Percentiles rank a stretch among this genome's conserved stretches.
phyloP scores from a whole-genome alignment of 306 rosid genomes.

The Prunus dulcis region DNA sequence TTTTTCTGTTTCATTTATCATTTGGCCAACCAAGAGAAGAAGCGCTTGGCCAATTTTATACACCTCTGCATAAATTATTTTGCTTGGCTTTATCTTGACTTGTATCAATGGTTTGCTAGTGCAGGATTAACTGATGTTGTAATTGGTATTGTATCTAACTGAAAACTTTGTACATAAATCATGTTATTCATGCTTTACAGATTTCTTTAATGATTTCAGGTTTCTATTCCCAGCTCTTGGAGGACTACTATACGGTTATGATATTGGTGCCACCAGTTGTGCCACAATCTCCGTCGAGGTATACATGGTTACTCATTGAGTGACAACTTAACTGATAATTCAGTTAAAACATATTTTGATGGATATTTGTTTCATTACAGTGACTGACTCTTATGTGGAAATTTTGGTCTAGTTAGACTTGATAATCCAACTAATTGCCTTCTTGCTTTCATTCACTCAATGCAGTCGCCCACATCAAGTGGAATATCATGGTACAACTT shows the following conservation, averaged over 20 bases:
- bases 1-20: too few relatives aligned
- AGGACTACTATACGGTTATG: slow-evolving; percentile 89
- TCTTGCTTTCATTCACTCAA: slow-evolving; percentile 5
- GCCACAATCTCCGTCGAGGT: slow-evolving; percentile 83
- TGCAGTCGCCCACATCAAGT: slow-evolving; percentile 78
- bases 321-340: neutral
- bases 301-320: slow-evolving; percentile 14
- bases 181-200: slow-evolving; percentile 10
- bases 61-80: too few relatives aligned
- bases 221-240: slow-evolving; percentile 96
- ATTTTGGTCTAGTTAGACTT: neutral
- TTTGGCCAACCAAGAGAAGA: too few relatives aligned
- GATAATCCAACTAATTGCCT: neutral
- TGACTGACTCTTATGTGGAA: neutral
- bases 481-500: slow-evolving; percentile 85
- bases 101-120: neutral
- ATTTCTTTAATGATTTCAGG: slow-evolving; percentile 40
- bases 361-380: neutral
- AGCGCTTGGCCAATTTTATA: too few relatives aligned
- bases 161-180: slow-evolving; percentile 2
- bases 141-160: neutral
- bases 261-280: slow-evolving; percentile 86
- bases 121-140: neutral
- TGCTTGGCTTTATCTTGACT: too few relatives aligned
- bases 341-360: neutral